Evolutionary conservation across 768 basidiomycete genomes (phyloP).

Genomic region (Phylloporus sp.): DNA sequence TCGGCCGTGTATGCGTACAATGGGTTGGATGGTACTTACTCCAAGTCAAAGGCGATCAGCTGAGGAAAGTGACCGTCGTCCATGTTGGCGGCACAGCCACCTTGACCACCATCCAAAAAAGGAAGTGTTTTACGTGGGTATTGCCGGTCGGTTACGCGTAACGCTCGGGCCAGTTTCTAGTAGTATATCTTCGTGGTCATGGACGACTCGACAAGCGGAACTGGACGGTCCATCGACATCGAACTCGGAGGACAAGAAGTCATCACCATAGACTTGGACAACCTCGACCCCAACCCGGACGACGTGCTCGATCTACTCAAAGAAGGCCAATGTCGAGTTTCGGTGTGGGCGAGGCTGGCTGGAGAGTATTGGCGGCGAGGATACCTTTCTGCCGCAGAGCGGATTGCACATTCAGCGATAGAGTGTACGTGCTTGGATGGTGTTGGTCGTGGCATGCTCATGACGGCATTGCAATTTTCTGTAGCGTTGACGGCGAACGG

Average conservation of each 20-base stretch:
- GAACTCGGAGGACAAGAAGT: conserved; percentile 80
- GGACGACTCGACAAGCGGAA: conserved; percentile 13
- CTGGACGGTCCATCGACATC: conserved; percentile 54
- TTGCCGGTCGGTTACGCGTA: not conserved
- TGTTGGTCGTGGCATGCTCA: not conserved
- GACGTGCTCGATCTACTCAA: conserved; percentile 69
- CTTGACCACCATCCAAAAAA: not conserved
- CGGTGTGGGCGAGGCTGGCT: conserved; percentile 78
- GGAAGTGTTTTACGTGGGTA: not conserved
- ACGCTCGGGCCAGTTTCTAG: too few species aligned
- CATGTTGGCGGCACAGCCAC: too few species aligned
- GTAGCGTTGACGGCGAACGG: conserved; percentile 51
- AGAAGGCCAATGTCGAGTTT: conserved; percentile 65
- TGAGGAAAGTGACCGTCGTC: conserved; percentile 42
- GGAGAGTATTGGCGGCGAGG: conserved; percentile 86
- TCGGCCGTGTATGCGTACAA: not conserved
- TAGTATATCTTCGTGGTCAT: conserved; percentile 5
- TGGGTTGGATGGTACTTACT: conserved; percentile 43
- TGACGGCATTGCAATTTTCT: conserved; percentile 1
- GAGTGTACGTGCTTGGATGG: conserved; percentile 47
- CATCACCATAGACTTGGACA: conserved; percentile 84
- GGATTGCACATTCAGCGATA: conserved; percentile 61
- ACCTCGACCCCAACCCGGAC: conserved; percentile 73
- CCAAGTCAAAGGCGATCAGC: conserved; percentile 77
- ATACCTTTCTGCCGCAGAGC: conserved; percentile 69